phyloP scores from a whole-genome alignment of 2,329 filamentous ascomycete species.

The Arthrobotrys iridis region DNA sequence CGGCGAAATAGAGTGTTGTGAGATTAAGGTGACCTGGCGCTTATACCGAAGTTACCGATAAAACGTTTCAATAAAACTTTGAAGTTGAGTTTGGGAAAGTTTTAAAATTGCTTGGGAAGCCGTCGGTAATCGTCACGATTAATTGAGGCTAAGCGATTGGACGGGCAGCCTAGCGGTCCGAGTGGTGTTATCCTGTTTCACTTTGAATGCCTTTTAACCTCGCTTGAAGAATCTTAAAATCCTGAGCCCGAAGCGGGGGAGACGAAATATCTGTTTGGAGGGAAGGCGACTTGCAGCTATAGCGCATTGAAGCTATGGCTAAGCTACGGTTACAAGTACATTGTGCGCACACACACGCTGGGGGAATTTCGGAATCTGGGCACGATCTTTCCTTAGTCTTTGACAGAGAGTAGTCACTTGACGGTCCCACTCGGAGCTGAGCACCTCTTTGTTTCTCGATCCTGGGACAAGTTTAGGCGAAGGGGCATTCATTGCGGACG shows the following conservation, averaged over 20 bases:
- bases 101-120: slow-evolving; percentile 48
- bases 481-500: neutral
- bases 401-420: slow-evolving; percentile 9
- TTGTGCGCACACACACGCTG: neutral
- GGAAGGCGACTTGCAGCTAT: slow-evolving; percentile 53
- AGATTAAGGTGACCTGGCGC: slow-evolving; percentile 20
- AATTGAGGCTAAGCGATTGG: slow-evolving; percentile 50
- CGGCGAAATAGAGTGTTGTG: slow-evolving; percentile 25
- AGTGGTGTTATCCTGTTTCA: slow-evolving; percentile 52
- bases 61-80: slow-evolving; percentile 41
- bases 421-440: neutral
- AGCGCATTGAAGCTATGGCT: slow-evolving; percentile 22
- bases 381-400: slow-evolving; percentile 26
- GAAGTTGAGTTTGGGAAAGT: slow-evolving; percentile 10
- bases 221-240: slow-evolving; percentile 45
- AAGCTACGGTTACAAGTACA: slow-evolving; percentile 43
- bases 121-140: slow-evolving; percentile 37
- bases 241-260: slow-evolving; percentile 48
- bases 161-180: slow-evolving; percentile 53
- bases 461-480: slow-evolving; percentile 15
- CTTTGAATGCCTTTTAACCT: slow-evolving; percentile 39
- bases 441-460: neutral
- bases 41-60: slow-evolving; percentile 28
- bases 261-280: slow-evolving; percentile 39
- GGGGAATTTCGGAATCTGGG: slow-evolving; percentile 46